Conservation (phyloP, 805 yeast species). For the Pichia thaimueangensis region DNA sequence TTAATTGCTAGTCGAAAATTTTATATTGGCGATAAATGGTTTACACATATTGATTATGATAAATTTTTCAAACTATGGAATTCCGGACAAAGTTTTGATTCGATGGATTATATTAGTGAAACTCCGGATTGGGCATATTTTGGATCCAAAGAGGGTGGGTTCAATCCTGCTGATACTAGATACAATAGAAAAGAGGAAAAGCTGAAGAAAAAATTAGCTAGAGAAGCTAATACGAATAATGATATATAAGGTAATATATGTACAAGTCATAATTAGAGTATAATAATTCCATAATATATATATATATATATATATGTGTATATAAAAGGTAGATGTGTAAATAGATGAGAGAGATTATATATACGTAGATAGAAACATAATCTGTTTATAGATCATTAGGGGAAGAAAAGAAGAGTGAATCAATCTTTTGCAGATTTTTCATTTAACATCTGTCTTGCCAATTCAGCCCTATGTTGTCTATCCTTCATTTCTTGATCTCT, state of each 20-base stretch:
- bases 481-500: slow-evolving; percentile 68
- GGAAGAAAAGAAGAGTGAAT: neutral
- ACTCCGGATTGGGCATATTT: slow-evolving; percentile 91
- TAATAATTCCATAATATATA: neutral
- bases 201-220: slow-evolving; percentile 38
- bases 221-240: slow-evolving; percentile 1
- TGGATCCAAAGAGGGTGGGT: slow-evolving; percentile 82
- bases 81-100: slow-evolving; percentile 60
- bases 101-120: slow-evolving; percentile 70
- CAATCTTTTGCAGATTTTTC: slow-evolving; percentile 1
- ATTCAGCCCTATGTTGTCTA: slow-evolving; percentile 61
- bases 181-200: slow-evolving; percentile 59
- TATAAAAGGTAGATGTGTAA: too few species aligned
- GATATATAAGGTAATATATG: neutral
- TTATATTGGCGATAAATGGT: slow-evolving; percentile 68
- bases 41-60: slow-evolving; percentile 81
- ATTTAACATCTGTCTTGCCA: slow-evolving; percentile 39
- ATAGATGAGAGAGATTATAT: too few species aligned
- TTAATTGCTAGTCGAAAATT: slow-evolving; percentile 73
- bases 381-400: too few species aligned
- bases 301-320: neutral
- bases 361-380: too few species aligned
- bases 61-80: slow-evolving; percentile 63
- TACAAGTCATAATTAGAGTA: neutral
- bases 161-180: slow-evolving; percentile 78